These are phyloP conservation scores for Catunica adiposa DNA, from an alignment of 2,329 filamentous ascomycete genomes.

Conservation along the genomic window DNA sequence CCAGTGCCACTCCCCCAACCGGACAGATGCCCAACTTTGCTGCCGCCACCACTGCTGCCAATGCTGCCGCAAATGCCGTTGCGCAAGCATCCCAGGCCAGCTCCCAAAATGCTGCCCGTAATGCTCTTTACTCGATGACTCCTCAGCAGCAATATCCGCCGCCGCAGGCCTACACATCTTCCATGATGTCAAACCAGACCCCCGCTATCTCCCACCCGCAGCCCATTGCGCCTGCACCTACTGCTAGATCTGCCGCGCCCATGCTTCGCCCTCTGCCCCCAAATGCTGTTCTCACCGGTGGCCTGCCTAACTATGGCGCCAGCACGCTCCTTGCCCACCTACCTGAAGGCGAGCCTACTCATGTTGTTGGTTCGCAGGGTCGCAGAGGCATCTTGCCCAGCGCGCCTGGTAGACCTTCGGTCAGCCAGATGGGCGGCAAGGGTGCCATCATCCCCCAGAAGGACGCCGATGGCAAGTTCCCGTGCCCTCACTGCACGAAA, in stretches of 20 bases:
- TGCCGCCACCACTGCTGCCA: constrained; percentile 10
- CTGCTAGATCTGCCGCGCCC: constrained; percentile 38
- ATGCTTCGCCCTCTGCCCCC: constrained; percentile 55
- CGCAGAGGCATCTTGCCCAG: constrained; percentile 82
- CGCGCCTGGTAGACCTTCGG: constrained; percentile 62
- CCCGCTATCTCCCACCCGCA: constrained; percentile 54
- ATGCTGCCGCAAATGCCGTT: constrained; percentile 8
- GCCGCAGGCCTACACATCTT: constrained; percentile 38
- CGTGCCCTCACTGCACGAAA: constrained; percentile 95
- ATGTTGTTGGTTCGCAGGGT: constrained; percentile 89
- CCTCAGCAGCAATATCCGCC: constrained; percentile 35
- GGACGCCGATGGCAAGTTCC: constrained; percentile 94
- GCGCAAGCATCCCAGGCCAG: constrained; percentile 23
- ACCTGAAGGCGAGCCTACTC: constrained; percentile 52
- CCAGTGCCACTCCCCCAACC: constrained; percentile 9
- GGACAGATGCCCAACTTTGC: constrained; percentile 14
- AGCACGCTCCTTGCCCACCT: constrained; percentile 32
- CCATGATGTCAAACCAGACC: constrained; percentile 52
- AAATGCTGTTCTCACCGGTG: constrained; percentile 42
- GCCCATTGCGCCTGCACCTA: constrained; percentile 57
- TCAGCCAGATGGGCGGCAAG: constrained; percentile 54
- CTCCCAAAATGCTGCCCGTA: constrained; percentile 31
- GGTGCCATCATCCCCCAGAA: constrained; percentile 77
- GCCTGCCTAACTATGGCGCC: constrained; percentile 38
- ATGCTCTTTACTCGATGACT: constrained; percentile 35